Percentiles rank a stretch among this genome's conserved stretches.
phyloP scores from a whole-genome alignment of 306 rosid genomes.

The Pueraria montana region DNA sequence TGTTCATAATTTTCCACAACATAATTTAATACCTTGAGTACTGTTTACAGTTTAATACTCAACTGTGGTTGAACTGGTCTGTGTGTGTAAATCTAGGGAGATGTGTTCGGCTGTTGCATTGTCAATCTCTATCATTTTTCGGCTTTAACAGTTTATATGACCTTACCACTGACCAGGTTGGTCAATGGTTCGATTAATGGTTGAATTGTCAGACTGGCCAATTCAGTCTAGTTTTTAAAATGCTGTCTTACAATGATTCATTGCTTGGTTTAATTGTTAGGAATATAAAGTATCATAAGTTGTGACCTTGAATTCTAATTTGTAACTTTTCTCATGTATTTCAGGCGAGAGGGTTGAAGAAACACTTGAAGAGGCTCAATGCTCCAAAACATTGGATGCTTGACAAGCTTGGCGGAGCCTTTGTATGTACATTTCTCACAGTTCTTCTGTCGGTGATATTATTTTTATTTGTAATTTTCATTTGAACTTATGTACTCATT shows the following conservation, averaged over 20 bases:
- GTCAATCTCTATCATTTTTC: neutral
- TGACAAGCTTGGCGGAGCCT: slow-evolving; percentile 76
- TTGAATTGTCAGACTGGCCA: no score
- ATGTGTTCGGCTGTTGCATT: neutral
- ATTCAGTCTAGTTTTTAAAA: neutral
- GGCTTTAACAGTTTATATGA: neutral
- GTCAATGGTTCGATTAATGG: no score
- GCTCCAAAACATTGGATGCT: slow-evolving; percentile 87
- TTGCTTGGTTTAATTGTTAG: neutral
- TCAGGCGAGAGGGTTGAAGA: slow-evolving; percentile 87
- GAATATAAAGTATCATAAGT: neutral
- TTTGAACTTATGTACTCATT: neutral
- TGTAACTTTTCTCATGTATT: slow-evolving; percentile 15
- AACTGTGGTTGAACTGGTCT: neutral
- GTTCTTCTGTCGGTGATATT: neutral
- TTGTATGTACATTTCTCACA: slow-evolving; percentile 38
- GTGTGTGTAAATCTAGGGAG: neutral
- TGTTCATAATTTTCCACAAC: neutral
- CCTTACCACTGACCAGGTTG: no score
- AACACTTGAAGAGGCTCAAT: slow-evolving; percentile 78
- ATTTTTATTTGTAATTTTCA: neutral
- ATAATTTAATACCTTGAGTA: neutral
- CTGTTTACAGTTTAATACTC: neutral
- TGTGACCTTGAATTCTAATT: neutral
- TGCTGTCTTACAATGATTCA: neutral